Evolutionary conservation across 371 early-diverging fungal species (phyloP), one percentile per base, ranked within the genome.

Genomic region (Blyttiomyces sp.): DNA sequence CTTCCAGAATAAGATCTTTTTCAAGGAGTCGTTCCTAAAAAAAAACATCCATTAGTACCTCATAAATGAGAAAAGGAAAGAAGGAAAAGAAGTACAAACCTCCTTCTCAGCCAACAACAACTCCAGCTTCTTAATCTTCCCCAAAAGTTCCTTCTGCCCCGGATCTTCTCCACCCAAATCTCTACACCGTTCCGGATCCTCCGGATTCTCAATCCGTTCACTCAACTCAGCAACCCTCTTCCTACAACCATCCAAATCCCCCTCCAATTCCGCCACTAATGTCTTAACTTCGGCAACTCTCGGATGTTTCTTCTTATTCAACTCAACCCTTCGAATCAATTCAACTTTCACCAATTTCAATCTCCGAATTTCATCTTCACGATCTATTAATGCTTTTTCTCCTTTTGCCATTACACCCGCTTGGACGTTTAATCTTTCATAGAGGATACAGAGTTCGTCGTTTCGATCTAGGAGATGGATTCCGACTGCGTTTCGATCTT

Each of bases 371-470:
- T 77, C 76, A 39, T 78, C 76, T 32, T 80, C 72, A n/a, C 68
- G 48, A 11, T 72, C 52, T 9, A 17, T 9, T 16, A 82, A 62
- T 43, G 50, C 69, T n/a, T 32, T 35, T 34, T 78, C 76, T 2
- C 81, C 82, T 3, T 70, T 64, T 16, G 33, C 39, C 57, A 73
- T 52, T 2, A 74, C 59, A 26, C 59, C 69, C 24, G 62, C 54
- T 43, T 76, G 71, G 1, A 76, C 50, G 56, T 83, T 82, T 49
- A 75, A 58, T 23, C 71, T 55, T 50, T 83, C 83, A 52, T 82
- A 78, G 1, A 82, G 57, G 44, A 80, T 76, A 54, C 80, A 76
- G 3, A 83, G 68, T 46, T 83, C 83, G 58, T 82, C 82, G 63
- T 80, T 78, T 13, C 79, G 75, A 30, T 81, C 81, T 3, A 82